These are phyloP conservation scores for Helenozyma rhizophorensis DNA, from an alignment of 805 yeast species.

Conservation along the genomic window DNA sequence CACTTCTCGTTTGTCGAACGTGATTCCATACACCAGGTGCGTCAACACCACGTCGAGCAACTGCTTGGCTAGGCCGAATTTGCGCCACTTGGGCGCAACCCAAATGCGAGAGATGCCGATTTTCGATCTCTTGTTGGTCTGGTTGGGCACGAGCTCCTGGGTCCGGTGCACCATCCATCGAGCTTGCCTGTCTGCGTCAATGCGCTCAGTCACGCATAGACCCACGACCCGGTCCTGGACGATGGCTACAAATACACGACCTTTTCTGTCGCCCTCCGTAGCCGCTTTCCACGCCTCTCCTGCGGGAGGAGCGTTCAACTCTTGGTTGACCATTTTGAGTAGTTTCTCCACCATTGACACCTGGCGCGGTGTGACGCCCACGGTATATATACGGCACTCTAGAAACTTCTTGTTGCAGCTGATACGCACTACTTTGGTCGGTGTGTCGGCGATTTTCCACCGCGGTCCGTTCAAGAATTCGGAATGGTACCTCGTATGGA, in stretches of 20 bases:
- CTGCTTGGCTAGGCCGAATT: conserved; percentile 45
- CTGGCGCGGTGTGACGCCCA: conserved; percentile 22
- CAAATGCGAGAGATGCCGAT: conserved; percentile 41
- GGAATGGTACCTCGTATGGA: conserved; percentile 52
- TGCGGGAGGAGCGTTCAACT: conserved; percentile 51
- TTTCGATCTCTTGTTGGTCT: conserved; percentile 28
- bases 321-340: conserved; percentile 52
- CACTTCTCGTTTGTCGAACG: conserved; percentile 38
- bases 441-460: conserved; percentile 33
- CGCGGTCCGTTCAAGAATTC: conserved; percentile 44
- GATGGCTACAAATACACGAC: conserved; percentile 45
- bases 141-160: conserved; percentile 47
- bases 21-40: conserved; percentile 47
- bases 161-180: conserved; percentile 58
- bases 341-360: conserved; percentile 27
- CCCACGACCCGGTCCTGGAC: conserved; percentile 49
- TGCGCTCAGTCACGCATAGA: conserved; percentile 48
- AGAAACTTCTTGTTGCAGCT: conserved; percentile 9
- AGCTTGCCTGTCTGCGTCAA: conserved; percentile 29
- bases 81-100: conserved; percentile 44
- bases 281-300: conserved; percentile 27
- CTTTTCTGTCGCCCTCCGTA: conserved; percentile 1
- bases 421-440: conserved; percentile 26
- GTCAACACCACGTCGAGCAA: conserved; percentile 42
- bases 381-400: conserved; percentile 15